Evolutionary conservation across 257 asterid genomes (phyloP), one percentile per base, ranked within the genome.

Genomic region (Leptodermis oblonga): DNA sequence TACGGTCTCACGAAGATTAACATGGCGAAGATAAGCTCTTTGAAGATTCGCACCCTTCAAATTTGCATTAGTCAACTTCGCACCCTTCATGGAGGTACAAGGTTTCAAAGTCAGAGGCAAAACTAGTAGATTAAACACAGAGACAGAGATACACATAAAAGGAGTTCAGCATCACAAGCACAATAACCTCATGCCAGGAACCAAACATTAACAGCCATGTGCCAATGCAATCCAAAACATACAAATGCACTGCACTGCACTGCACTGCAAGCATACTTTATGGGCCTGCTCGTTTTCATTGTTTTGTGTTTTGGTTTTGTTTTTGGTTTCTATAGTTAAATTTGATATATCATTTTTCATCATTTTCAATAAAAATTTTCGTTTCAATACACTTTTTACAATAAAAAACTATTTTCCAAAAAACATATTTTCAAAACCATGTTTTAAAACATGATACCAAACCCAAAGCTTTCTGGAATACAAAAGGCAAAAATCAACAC

Each of bases 41-140:
- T 92, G 98, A 67, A 92, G 97, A 82, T 92, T 92, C 74, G 98
- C 97, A 64, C 96, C 98, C 81, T 76, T 92, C 76, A 92, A 76
- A 81, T 88, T 92, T 37, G 98, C 96, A 75, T 84, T 86, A 4
- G 92, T 81, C 71, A 92, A 83, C 84, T 90, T 92, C 53, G 97
- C 96, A 65, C 97, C 96, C 98, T 91, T 78, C 22, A 69, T 43
- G 41, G 42, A 26, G 54, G 49, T 68, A 74, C 48, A 72, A 53
- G 39, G 28, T 30, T 51, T 62, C 23, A 25, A 46, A 7, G 52
- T 51, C 28, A 54, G 31, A 65, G 65, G 70, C 14, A 4, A 34
- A 53, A 67, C 37, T 28, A 60, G 48, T 26, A 26, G 55, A 39
- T 39, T 25, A 43, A 26, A 11, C 5, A 23, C 66, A 60, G 26